Conservation (phyloP, 805 yeast genomes). For the Tetrapisispora nanseiensis region DNA sequence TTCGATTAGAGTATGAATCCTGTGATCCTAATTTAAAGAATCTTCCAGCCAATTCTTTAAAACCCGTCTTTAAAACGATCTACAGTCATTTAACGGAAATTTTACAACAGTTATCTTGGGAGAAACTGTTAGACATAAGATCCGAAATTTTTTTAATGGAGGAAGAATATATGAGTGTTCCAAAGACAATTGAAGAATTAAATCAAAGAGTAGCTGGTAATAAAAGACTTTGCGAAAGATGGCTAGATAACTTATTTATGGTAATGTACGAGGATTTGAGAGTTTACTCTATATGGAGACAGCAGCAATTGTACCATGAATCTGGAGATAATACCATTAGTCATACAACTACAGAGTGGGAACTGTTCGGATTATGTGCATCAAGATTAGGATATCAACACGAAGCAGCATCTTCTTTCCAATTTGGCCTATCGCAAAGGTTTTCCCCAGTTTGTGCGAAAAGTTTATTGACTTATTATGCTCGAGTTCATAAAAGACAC, state of each 20-base stretch:
- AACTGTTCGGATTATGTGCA: conserved; percentile 74
- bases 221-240: conserved; percentile 53
- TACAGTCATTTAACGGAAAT: conserved; percentile 53
- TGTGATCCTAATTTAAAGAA: conserved; percentile 50
- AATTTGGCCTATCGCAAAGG: conserved; percentile 54
- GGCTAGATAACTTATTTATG: conserved; percentile 67
- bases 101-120: conserved; percentile 63
- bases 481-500: conserved; percentile 33
- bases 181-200: conserved; percentile 5
- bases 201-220: background rate
- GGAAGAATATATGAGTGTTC: conserved; percentile 34
- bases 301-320: conserved; percentile 76
- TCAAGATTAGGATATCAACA: conserved; percentile 68
- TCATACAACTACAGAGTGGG: conserved; percentile 81
- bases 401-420: conserved; percentile 78
- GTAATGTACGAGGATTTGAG: conserved; percentile 62
- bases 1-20: conserved; percentile 49
- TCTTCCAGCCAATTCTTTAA: conserved; percentile 58
- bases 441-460: conserved; percentile 72
- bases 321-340: conserved; percentile 72
- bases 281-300: conserved; percentile 83
- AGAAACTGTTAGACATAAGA: conserved; percentile 43
- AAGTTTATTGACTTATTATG: conserved; percentile 56
- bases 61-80: conserved; percentile 42
- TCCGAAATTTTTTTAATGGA: conserved; percentile 57